Base-by-base conservation (phyloP, 495 filamentous ascomycete species). In the Rusavskia elegans region DNA sequence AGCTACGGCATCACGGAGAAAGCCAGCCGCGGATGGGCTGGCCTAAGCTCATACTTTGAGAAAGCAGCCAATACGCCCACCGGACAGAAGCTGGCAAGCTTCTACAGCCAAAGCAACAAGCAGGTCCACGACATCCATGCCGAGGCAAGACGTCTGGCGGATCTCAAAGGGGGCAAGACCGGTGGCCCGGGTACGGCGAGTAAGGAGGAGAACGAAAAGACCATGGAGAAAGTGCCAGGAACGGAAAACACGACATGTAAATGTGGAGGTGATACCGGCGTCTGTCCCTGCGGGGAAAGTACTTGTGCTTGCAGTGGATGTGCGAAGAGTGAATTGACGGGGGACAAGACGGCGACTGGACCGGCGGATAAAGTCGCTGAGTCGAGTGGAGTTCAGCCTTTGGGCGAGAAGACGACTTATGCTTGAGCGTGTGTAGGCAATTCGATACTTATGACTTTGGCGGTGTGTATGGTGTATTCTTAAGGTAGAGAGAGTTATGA, bases 91-190 rank as follows among this genome's bases (percentile, higher is more conserved):
- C 68, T 98, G 35, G 83, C 85, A 27, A 70, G 79, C 45, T 97
- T 98, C 71, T 97, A 98, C 66, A 74, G 77, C 9, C 72, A 83
- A 53, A 75, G 82, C 51, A 77, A 81, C 63, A 86, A 87, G 68
- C 87, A 94, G 72, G 85, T 95, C 11, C 72, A 85, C 48, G 92
- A 98, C 58, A 90, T 98, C 51, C 90, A 97, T 65, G 76, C 68
- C 48, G 92, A 98, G 74, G 92, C 92, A 2, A 74, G 79, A 45
- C 80, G 90, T 56, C 71, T 98, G 29, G 89, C 89, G 10, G 82
- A 95, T 58, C 60, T 97, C 53, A 95, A 94, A 79, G 80, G 79
- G 27, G 69, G 76, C 53, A 88, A 74, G 75, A 66, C 56, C 63
- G 68, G 53, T 62, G 70, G 46, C 9, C 32, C 32, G 2, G 32